Percentiles rank a stretch among this genome's conserved stretches.
phyloP scores from a whole-genome alignment of 768 basidiomycete genomes.

The Rhodotorula babjevae region DNA sequence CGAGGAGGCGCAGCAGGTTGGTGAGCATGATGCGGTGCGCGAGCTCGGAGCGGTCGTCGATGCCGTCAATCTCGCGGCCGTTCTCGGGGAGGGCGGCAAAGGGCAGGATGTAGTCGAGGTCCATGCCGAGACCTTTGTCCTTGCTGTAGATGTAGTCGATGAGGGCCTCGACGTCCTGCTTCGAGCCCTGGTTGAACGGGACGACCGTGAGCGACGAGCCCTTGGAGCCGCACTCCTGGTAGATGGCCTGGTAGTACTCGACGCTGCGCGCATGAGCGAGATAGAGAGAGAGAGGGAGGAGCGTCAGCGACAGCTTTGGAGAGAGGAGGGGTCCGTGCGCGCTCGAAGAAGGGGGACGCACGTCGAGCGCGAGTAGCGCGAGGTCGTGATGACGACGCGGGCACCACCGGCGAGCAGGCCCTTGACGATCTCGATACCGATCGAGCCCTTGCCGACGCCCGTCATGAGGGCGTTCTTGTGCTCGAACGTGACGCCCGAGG shows the following conservation, averaged over 20 bases:
- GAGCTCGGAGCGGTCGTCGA: conserved; percentile 95
- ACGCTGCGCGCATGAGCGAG: conserved; percentile 54
- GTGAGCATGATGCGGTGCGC: conserved; percentile 99
- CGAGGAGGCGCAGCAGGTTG: conserved; percentile 90
- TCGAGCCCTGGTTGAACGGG: conserved; percentile 98
- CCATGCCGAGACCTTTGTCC: conserved; percentile 65
- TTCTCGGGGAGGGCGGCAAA: conserved; percentile 99
- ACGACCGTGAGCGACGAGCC: conserved; percentile 97
- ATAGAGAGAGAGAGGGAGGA: too few relatives aligned
- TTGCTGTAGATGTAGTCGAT: conserved; percentile 97
- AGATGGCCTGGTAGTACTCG: conserved; percentile 97
- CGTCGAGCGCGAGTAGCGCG: conserved; percentile 88
- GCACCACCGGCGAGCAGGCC: conserved; percentile 94
- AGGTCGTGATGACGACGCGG: conserved; percentile 94
- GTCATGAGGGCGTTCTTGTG: conserved; percentile 98
- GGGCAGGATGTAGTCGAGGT: conserved; percentile 96
- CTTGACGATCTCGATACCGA: conserved; percentile 95
- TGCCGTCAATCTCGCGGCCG: conserved; percentile 92
- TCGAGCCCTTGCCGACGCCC: conserved; percentile 95
- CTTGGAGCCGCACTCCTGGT: conserved; percentile 87
- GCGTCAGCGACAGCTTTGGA: not conserved
- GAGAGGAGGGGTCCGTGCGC: not conserved
- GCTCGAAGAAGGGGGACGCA: not conserved
- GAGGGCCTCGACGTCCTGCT: conserved; percentile 95
- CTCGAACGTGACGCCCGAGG: conserved; percentile 95